Evolutionary conservation across 2,329 filamentous ascomycete species (phyloP), one percentile per base, ranked within the genome.

Genomic region (Elsinoe batatas): DNA sequence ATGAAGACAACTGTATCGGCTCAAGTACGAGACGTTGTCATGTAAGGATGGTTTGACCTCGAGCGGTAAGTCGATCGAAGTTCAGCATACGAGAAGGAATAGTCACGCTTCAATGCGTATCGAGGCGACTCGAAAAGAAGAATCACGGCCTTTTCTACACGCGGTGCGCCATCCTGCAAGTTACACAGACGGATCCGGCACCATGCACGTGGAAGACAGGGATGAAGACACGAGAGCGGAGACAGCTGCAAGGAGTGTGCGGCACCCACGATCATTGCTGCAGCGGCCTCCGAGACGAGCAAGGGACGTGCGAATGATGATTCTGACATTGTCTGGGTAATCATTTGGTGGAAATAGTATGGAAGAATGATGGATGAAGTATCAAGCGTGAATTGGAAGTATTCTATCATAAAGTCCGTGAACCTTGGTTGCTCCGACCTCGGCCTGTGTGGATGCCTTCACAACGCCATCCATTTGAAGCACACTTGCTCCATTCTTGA

Each of bases 151-250:
- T 38, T 51, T 51, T 49, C 8, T 2, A 30, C 12, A 32, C 22
- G 20, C 18, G 26, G 26, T 33, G 43, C 11, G 43, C 43, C 8
- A 26, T 35, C 17, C 10, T 32, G 47, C 47, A 51, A 8, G 47
- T 38, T 51, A 51, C 47, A 51, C 44, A 35, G 15, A 49, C 32
- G 30, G 30, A 2, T 12, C 44, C 26, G 17, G 22, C 26, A 7
- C 26, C 26, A 49, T 35, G 15, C 44, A 49, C 47, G 33, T 51
- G 47, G 47, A 36, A n/a, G 12, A 18, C 47, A 51, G 47, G 47
- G 47, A 51, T 51, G 47, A n/a, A 15, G 47, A 18, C 47, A 51
- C 47, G 35, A 51, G 33, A 18, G n/a, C 26, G n/a, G 30, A 38
- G 6, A 35, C n/a, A 10, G 2, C 12, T 18, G 44, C 44, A 49